phyloP scores from a whole-genome alignment of 2,329 filamentous ascomycete species.

The Fusarium acutatum region DNA sequence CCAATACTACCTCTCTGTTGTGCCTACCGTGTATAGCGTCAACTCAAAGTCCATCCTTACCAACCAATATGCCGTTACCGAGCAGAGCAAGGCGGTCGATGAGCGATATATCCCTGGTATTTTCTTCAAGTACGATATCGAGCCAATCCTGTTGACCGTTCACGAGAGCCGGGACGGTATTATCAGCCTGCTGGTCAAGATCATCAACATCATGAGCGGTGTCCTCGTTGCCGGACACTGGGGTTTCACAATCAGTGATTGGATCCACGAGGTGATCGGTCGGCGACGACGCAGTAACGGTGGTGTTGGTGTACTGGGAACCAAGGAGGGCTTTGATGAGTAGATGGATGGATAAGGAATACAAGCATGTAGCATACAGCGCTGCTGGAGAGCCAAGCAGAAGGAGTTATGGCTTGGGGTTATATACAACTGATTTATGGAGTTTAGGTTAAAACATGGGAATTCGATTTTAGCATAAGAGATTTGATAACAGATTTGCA shows the following conservation, averaged over 20 bases:
- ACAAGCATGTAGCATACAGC: slow-evolving; percentile 16
- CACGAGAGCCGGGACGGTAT: slow-evolving; percentile 82
- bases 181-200: slow-evolving; percentile 77
- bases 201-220: slow-evolving; percentile 91
- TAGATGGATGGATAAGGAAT: not conserved
- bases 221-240: slow-evolving; percentile 94
- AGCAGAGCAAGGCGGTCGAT: slow-evolving; percentile 76
- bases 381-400: slow-evolving; percentile 19
- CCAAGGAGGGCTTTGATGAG: slow-evolving; percentile 51
- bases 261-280: slow-evolving; percentile 67
- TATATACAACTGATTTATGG: slow-evolving; percentile 29
- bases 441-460: slow-evolving; percentile 39
- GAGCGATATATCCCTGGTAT: slow-evolving; percentile 83
- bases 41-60: slow-evolving; percentile 77
- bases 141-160: slow-evolving; percentile 89
- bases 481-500: not conserved
- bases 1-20: slow-evolving; percentile 96
- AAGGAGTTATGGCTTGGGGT: slow-evolving; percentile 25
- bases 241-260: slow-evolving; percentile 86
- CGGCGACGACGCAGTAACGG: slow-evolving; percentile 55
- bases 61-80: slow-evolving; percentile 97
- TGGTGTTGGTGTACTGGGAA: slow-evolving; percentile 61
- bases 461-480: slow-evolving; percentile 15
- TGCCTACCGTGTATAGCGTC: slow-evolving; percentile 90
- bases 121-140: slow-evolving; percentile 99